These are phyloP conservation scores for Sparassis latifolia DNA, from an alignment of 1,284 basidiomycete species.

Conservation along the genomic window DNA sequence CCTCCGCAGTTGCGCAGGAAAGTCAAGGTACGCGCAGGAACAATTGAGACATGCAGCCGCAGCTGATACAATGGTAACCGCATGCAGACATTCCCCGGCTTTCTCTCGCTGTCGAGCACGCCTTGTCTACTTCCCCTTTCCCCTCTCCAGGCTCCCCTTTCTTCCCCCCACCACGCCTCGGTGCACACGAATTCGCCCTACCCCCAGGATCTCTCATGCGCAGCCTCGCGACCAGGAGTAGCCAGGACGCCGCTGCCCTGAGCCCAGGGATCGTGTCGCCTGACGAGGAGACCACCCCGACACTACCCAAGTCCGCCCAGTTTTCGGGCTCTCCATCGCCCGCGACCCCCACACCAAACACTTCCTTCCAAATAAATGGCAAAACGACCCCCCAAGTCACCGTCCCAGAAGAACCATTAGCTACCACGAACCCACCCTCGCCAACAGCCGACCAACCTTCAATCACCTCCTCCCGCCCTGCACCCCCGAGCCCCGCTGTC, in stretches of 20 bases:
- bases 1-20: neutral
- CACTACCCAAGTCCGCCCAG: slow-evolving; percentile 5
- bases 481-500: slow-evolving; percentile 56
- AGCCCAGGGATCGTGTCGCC: slow-evolving; percentile 4
- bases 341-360: slow-evolving; percentile 15
- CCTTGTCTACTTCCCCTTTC: slow-evolving; percentile 50
- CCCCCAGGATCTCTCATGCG: slow-evolving; percentile 27
- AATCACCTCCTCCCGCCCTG: slow-evolving; percentile 51
- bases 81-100: slow-evolving; percentile 29
- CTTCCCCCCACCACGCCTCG: slow-evolving; percentile 55
- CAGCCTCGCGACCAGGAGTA: slow-evolving; percentile 17
- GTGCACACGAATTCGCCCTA: slow-evolving; percentile 59
- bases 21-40: neutral
- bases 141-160: slow-evolving; percentile 64
- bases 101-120: slow-evolving; percentile 37
- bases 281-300: slow-evolving; percentile 19
- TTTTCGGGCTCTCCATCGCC: slow-evolving; percentile 13
- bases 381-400: slow-evolving; percentile 7
- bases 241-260: slow-evolving; percentile 11
- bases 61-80: neutral
- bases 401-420: slow-evolving; percentile 10
- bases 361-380: slow-evolving; percentile 11
- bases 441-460: slow-evolving; percentile 23
- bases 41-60: neutral
- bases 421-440: slow-evolving; percentile 8